Evolutionary conservation across 768 basidiomycete species (phyloP).

Genomic region (Hortiboletus campestris): DNA sequence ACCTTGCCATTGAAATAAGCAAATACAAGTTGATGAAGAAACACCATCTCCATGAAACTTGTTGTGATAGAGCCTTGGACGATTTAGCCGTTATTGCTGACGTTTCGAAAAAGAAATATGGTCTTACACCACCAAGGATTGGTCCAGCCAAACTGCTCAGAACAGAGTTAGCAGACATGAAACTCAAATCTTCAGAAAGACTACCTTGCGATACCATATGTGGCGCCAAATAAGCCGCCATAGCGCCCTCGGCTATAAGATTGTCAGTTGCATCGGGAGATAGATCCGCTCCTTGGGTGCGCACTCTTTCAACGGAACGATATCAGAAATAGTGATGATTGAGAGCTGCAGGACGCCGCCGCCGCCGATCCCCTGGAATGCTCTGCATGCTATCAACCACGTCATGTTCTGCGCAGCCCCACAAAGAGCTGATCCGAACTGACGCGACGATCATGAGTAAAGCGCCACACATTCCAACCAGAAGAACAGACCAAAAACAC

Average conservation of each 20-base stretch:
- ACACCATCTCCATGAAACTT: conserved; percentile 81
- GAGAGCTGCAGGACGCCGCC: conserved; percentile 75
- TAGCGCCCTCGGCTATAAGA: conserved; percentile 68
- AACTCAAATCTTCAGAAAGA: not conserved
- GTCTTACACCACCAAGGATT: conserved; percentile 74
- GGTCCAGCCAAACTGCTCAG: conserved; percentile 63
- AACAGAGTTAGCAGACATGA: not conserved
- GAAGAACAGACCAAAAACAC: conserved; percentile 57
- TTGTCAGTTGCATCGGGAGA: not conserved
- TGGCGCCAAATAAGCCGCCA: conserved; percentile 71
- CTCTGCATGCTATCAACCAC: conserved; percentile 74
- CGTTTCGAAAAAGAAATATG: not conserved
- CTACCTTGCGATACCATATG: conserved; percentile 71
- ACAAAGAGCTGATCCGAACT: conserved; percentile 78
- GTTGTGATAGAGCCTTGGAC: conserved; percentile 61
- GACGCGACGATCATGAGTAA: not conserved
- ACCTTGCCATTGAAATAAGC: not conserved
- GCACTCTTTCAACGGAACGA: conserved; percentile 76
- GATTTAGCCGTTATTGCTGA: not conserved
- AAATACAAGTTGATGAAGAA: conserved; percentile 72
- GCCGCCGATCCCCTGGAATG: conserved; percentile 81
- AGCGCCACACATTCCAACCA: not conserved
- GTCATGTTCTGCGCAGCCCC: conserved; percentile 77
- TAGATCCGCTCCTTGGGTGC: conserved; percentile 16
- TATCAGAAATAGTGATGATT: conserved; percentile 78